Conservation (phyloP, 2,329 filamentous ascomycete genomes). For the Fusarium succisae region DNA sequence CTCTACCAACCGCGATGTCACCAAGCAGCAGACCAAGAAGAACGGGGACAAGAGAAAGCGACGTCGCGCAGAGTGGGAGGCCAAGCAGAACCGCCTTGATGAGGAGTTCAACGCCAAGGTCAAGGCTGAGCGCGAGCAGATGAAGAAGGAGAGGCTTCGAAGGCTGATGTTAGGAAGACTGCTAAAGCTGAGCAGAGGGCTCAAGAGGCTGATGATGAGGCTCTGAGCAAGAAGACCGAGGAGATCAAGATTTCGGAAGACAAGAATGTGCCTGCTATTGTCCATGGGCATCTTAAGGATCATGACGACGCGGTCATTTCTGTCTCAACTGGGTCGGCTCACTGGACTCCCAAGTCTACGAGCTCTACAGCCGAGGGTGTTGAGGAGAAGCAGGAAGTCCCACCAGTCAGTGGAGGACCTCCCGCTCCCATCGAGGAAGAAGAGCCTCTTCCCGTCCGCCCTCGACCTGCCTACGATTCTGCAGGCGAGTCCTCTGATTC, state of each 20-base stretch:
- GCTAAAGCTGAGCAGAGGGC: slow-evolving; percentile 30
- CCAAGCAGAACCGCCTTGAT: slow-evolving; percentile 40
- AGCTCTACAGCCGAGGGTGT: slow-evolving; percentile 36
- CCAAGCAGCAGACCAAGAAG: slow-evolving; percentile 53
- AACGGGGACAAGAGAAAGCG: slow-evolving; percentile 49
- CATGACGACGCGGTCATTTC: slow-evolving; percentile 40
- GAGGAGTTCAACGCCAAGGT: slow-evolving; percentile 44
- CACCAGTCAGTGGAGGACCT: slow-evolving; percentile 38
- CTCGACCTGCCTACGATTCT: slow-evolving; percentile 51
- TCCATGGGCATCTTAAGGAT: slow-evolving; percentile 26
- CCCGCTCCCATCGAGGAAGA: slow-evolving; percentile 33
- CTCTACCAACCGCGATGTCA: slow-evolving; percentile 55
- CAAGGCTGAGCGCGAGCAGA: slow-evolving; percentile 24
- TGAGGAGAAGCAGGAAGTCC: slow-evolving; percentile 49
- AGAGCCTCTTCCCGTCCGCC: slow-evolving; percentile 34
- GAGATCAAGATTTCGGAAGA: slow-evolving; percentile 17
- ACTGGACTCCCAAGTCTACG: slow-evolving; percentile 46
- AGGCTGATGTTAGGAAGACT: not conserved
- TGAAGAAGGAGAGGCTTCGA: slow-evolving; percentile 26
- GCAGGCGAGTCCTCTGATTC: slow-evolving; percentile 68
- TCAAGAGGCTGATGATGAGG: slow-evolving; percentile 36
- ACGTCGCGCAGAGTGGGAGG: slow-evolving; percentile 42
- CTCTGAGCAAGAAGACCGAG: slow-evolving; percentile 27
- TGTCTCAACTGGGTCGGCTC: slow-evolving; percentile 45
- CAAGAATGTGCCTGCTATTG: slow-evolving; percentile 14